Evolutionary conservation across 2,329 filamentous ascomycete genomes (phyloP).

Genomic region (Triangularia setosa): DNA sequence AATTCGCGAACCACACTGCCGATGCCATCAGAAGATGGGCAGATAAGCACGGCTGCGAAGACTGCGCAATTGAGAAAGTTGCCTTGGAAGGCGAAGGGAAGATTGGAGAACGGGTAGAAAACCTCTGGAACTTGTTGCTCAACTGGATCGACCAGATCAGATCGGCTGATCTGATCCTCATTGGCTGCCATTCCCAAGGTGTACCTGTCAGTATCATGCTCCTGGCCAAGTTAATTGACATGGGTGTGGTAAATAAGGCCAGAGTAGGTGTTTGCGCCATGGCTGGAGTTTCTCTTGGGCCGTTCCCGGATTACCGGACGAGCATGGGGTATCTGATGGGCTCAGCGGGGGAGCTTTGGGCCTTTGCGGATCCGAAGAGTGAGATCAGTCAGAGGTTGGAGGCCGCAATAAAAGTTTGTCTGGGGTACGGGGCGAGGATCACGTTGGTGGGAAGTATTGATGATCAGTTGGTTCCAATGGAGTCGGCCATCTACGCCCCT

Average conservation of each 20-base stretch:
- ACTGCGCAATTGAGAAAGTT: slow-evolving; percentile 86
- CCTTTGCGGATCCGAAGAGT: slow-evolving; percentile 81
- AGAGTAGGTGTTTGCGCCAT: slow-evolving; percentile 82
- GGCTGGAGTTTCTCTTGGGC: slow-evolving; percentile 87
- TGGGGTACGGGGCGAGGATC: slow-evolving; percentile 76
- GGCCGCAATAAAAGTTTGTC: slow-evolving; percentile 65
- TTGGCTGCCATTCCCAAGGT: slow-evolving; percentile 95
- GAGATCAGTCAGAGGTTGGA: slow-evolving; percentile 79
- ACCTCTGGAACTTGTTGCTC: slow-evolving; percentile 88
- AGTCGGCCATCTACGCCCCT: slow-evolving; percentile 86
- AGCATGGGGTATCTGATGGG: slow-evolving; percentile 82
- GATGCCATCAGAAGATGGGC: slow-evolving; percentile 82
- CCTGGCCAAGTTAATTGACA: slow-evolving; percentile 84
- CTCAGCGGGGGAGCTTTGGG: slow-evolving; percentile 89
- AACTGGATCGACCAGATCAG: slow-evolving; percentile 94
- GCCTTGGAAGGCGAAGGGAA: slow-evolving; percentile 92
- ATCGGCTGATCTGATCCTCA: slow-evolving; percentile 79
- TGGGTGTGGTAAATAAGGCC: slow-evolving; percentile 74
- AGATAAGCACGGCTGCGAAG: slow-evolving; percentile 64
- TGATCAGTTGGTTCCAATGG: slow-evolving; percentile 90
- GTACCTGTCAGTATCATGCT: slow-evolving; percentile 93
- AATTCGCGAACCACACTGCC: slow-evolving; percentile 84
- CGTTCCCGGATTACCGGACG: slow-evolving; percentile 87
- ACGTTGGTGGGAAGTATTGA: slow-evolving; percentile 93
- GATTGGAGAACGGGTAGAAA: slow-evolving; percentile 82